Base-by-base conservation (phyloP, 192 early-diverging fungal species). In the Oehlia diaphana region DNA sequence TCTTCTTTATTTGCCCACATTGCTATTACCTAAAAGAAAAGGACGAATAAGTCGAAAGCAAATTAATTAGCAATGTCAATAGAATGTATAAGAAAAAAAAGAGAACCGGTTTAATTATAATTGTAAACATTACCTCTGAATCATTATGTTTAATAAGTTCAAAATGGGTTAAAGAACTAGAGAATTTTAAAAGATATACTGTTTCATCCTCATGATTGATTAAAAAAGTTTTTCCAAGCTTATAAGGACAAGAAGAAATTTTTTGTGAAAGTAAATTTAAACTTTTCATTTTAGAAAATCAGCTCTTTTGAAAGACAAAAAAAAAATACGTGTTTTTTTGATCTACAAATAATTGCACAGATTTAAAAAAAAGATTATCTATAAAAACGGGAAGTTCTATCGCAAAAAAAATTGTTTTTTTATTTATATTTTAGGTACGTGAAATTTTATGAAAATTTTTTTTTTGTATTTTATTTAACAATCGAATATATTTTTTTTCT, bases 231-330 rank as follows among this genome's bases (percentile, higher is more conserved):
- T 58, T 58, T 58, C 53, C 53, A 21, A 58, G 2, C 1, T 21
- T 58, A 21, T 19, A 58, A n/a, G 16, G 16, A 58, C 13, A 14
- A 44, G 68, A 42, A n/a, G 37, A 16, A 42, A 42, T 70, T 35
- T n/a, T 42, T 70, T 70, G 35, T n/a, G n/a, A 70, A 70, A 70
- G 68, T 70, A 70, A 70, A 44, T 33, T 70, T 44, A 70, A 42
- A n/a, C n/a, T 70, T 23, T 70, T 70, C 68, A 70, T 16, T 70
- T n/a, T n/a, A 2, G 19, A 5, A 3, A 42, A 39, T 9, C 19
- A 1, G 7, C 12, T n/a, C 6, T 28, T 28, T 65, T 63, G 7
- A 63, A 63, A 19, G 26, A 23, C 2, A 31, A 31, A 31, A 31
- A 63, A 63, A 37, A 37, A 37, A 37, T 3, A 37, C 39, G 39